These are phyloP conservation scores for Termitomyces sp. DNA, from an alignment of 1,284 basidiomycete species.

Conservation along the genomic window DNA sequence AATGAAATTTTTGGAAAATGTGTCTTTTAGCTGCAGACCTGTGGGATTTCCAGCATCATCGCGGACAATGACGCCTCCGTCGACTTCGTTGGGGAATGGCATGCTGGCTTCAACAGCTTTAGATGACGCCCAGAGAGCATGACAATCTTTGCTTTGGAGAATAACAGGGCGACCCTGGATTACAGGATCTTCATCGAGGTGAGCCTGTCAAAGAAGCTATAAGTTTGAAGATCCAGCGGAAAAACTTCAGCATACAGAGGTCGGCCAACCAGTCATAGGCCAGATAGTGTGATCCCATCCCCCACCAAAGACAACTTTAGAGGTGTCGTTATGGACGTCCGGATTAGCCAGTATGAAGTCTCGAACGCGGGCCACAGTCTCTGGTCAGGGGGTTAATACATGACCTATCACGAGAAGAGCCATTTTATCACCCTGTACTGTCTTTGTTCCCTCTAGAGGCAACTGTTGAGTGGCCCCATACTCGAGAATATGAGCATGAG, in stretches of 20 bases:
- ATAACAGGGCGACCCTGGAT: conserved; percentile 66
- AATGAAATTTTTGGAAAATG: background rate
- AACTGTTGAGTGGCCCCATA: conserved; percentile 66
- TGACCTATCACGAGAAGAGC: background rate
- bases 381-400: conserved; percentile 28
- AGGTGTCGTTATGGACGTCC: conserved; percentile 47
- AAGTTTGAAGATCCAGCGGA: background rate
- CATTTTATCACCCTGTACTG: conserved; percentile 41
- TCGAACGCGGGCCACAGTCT: conserved; percentile 61
- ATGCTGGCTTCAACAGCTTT: conserved; percentile 53
- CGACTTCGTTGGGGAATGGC: conserved; percentile 60
- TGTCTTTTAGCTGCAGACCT: conserved; percentile 36
- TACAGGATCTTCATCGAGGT: conserved; percentile 66
- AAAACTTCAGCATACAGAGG: conserved; percentile 43
- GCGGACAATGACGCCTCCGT: conserved; percentile 79
- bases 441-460: conserved; percentile 60
- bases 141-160: conserved; percentile 83
- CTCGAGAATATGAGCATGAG: conserved; percentile 77
- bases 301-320: conserved; percentile 72
- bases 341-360: conserved; percentile 58
- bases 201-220: conserved; percentile 41
- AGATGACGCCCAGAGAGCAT: conserved; percentile 83
- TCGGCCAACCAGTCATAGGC: conserved; percentile 66
- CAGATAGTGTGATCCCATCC: conserved; percentile 92
- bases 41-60: conserved; percentile 68